Base-by-base conservation (phyloP, 306 rosid genomes). In the Lagenaria siceraria region DNA sequence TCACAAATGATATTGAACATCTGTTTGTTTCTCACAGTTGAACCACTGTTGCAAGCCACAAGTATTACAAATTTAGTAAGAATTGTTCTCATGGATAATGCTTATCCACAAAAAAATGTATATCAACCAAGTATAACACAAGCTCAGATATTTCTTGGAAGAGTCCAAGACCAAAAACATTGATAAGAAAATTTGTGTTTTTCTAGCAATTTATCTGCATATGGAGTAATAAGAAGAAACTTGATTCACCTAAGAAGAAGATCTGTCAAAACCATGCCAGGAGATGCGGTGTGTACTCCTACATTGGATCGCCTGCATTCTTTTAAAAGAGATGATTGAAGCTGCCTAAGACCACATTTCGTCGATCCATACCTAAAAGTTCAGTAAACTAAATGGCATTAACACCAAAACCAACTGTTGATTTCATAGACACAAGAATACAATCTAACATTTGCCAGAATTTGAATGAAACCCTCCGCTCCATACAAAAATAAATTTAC, bases 201-300 rank as follows among this genome's bases (percentile, higher is more conserved):
- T 19, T 38, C 52, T 38, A 38, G 29, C n/a, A 42, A 81, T 66
- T 36, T 65, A n/a, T 65, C 29, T 36, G 25, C 25, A 35, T 8
- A 81, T 58, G 35, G 54, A 69, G 36, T 15, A 64, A 15, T 7
- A 8, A 71, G 42, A 49, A 48, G 15, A 78, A 46, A 35, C 66
- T 54, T 54, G 79, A 73, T 21, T 61, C 82, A 94, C 98, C 97
- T 92, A 56, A 94, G 81, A 60, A 94, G 97, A 64, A 94, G 82
- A 74, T 94, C 96, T 25, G 98, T 92, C 59, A 94, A 97, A 85
- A 94, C 98, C 97, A 92, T 92, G 78, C 98, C 98, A 1, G 98
- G 98, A 79, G 98, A 94, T 54, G 97, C 97, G 1, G 98, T 89
- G 81, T 95, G 98, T 13, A 95, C 87, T 69, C 97, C 98, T 19